Percentiles rank a stretch among this genome's conserved stretches.
Conservation (phyloP, 768 basidiomycete species). For the Lactarius evosmus region DNA sequence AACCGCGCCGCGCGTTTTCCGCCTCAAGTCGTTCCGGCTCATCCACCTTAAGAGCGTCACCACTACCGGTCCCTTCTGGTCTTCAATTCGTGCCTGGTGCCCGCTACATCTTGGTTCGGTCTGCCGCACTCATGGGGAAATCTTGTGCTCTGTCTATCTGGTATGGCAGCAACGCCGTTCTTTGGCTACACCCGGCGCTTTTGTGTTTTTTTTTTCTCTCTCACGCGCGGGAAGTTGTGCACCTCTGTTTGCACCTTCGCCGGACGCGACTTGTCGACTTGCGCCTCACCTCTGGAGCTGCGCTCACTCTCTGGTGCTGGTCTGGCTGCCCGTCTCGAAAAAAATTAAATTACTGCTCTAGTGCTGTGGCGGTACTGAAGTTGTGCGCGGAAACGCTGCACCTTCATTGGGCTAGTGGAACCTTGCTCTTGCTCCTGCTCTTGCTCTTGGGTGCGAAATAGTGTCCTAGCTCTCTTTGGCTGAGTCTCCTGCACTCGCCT, state of each 20-base stretch:
- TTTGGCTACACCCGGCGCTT: neutral
- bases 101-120: neutral
- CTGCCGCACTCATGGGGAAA: neutral
- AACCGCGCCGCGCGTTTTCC: neutral
- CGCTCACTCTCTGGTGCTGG: neutral
- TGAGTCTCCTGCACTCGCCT: neutral
- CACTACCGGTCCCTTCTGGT: neutral
- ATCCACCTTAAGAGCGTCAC: neutral
- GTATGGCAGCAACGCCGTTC: neutral
- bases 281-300: neutral
- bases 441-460: neutral
- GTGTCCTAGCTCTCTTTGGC: neutral
- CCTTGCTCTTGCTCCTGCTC: neutral
- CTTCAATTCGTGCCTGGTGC: neutral
- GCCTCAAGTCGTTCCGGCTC: neutral
- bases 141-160: neutral
- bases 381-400: constrained; percentile 22
- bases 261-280: neutral
- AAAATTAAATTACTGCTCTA: neutral
- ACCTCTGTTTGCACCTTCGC: constrained; percentile 21
- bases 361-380: neutral
- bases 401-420: constrained; percentile 2
- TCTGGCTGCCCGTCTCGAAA: neutral
- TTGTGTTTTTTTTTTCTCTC: neutral
- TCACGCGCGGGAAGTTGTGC: constrained; percentile 16